Evolutionary conservation across 2,329 filamentous ascomycete species (phyloP).

Genomic region (Trichophyton benhamiae): DNA sequence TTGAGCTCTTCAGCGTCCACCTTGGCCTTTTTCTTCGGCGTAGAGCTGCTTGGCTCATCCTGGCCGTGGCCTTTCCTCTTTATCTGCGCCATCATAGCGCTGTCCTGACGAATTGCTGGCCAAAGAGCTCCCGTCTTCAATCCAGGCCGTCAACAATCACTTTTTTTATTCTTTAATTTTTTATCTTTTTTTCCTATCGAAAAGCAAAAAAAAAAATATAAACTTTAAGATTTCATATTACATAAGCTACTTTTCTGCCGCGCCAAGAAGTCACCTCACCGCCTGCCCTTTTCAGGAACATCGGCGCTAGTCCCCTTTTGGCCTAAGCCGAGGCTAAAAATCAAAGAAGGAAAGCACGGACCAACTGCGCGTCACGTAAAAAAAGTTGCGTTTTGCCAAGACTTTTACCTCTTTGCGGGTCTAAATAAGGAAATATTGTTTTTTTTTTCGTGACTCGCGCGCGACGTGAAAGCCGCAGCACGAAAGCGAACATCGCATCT

Average conservation of each 20-base stretch:
- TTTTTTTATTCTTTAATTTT: background rate
- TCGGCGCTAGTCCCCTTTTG: background rate
- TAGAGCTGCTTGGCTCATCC: slow-evolving; percentile 25
- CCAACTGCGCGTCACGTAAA: background rate
- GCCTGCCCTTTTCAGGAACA: background rate
- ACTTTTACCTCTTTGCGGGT: background rate
- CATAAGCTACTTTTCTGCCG: background rate
- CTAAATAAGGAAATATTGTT: background rate
- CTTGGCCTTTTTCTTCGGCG: slow-evolving; percentile 25
- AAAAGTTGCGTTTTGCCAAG: background rate
- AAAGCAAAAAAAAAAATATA: background rate
- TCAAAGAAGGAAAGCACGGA: background rate
- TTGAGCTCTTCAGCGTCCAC: slow-evolving; percentile 19
- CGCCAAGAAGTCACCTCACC: background rate
- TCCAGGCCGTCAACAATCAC: background rate
- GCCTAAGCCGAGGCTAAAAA: background rate
- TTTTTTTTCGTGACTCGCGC: slow-evolving; percentile 1
- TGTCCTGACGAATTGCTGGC: background rate
- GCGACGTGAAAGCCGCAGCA: background rate
- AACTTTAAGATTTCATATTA: slow-evolving; percentile 10
- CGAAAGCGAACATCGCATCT: too few relatives aligned
- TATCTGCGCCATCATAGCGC: slow-evolving; percentile 30
- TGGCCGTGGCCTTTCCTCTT: slow-evolving; percentile 35
- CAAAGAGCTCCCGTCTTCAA: background rate
- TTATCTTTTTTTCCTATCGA: background rate